A percentile compares a stretch with the other conserved stretches of the same genome.
Evolutionary conservation across 176 grass and related monocot species (phyloP).

Genomic region (Rhynchospora breviuscula): DNA sequence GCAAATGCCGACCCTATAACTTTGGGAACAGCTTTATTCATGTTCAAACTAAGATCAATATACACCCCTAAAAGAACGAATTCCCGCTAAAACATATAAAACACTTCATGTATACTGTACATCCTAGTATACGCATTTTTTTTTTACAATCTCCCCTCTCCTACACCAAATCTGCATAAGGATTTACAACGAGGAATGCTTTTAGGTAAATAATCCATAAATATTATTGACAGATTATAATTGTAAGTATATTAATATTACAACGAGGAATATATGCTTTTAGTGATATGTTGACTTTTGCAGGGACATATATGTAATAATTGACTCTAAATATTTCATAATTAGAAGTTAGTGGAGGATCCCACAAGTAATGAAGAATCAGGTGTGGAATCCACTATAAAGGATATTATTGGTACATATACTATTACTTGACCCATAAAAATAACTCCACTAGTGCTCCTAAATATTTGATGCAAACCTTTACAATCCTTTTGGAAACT

Average conservation of each 20-base stretch:
- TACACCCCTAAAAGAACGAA: background rate
- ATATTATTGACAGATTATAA: too few species aligned
- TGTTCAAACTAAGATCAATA: background rate
- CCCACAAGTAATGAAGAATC: slow-evolving; percentile 12
- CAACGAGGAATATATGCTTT: background rate
- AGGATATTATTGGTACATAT: background rate
- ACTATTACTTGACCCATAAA: background rate
- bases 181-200: background rate
- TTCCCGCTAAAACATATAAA: background rate
- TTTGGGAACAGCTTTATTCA: background rate
- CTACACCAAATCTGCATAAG: background rate
- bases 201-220: background rate
- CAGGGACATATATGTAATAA: background rate
- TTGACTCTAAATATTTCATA: background rate
- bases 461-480: background rate
- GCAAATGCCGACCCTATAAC: background rate
- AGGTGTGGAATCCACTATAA: slow-evolving; percentile 10
- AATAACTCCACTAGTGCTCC: background rate
- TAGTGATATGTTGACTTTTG: background rate
- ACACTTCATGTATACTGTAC: too few species aligned
- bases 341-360: slow-evolving; percentile 15
- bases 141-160: background rate
- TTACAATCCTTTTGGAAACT: background rate
- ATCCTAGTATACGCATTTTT: too few species aligned
- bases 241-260: too few species aligned